A percentile compares a stretch with the other conserved stretches of the same genome.
Evolutionary conservation across 139 green algal species (phyloP).

Genomic region (Mesotaenium endlicherianum): DNA sequence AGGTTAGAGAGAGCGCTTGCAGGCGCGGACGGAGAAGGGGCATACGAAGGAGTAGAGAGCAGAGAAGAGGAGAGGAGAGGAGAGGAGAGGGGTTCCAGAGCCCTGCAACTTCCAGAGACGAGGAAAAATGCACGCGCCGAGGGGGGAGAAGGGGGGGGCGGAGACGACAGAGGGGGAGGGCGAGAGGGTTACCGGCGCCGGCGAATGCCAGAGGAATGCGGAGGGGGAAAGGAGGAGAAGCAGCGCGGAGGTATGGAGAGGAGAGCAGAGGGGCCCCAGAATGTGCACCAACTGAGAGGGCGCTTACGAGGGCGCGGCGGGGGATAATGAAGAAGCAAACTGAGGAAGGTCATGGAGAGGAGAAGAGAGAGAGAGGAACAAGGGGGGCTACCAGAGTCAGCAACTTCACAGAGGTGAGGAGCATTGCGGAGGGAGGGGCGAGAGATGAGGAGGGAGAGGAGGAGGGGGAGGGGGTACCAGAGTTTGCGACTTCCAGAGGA

Average conservation of each 20-base stretch:
- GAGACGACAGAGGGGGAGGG: neutral
- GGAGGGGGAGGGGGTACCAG: conserved; percentile 5
- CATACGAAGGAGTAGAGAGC: too few species aligned
- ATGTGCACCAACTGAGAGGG: too few species aligned
- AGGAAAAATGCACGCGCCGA: too few species aligned
- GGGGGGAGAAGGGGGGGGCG: neutral
- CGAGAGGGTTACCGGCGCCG: neutral
- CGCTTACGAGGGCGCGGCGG: neutral
- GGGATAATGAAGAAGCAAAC: neutral
- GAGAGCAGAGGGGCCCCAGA: too few species aligned
- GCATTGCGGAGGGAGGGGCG: neutral
- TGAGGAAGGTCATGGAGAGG: neutral
- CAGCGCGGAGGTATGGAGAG: too few species aligned
- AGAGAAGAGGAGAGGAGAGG: too few species aligned
- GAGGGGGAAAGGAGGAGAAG: too few species aligned
- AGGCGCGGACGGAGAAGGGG: too few species aligned
- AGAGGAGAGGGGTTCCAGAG: too few species aligned
- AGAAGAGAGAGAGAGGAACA: neutral
- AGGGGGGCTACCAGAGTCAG: neutral
- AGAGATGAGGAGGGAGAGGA: neutral
- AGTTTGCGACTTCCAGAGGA: conserved; percentile 45
- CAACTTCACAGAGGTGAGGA: too few species aligned
- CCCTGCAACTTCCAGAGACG: too few species aligned
- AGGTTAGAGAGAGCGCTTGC: too few species aligned
- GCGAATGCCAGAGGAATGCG: neutral